A percentile compares a stretch with the other conserved stretches of the same genome.
Evolutionary conservation across 108 stramenopile genomes (phyloP).

Genomic region (Skeletonema tropicum): DNA sequence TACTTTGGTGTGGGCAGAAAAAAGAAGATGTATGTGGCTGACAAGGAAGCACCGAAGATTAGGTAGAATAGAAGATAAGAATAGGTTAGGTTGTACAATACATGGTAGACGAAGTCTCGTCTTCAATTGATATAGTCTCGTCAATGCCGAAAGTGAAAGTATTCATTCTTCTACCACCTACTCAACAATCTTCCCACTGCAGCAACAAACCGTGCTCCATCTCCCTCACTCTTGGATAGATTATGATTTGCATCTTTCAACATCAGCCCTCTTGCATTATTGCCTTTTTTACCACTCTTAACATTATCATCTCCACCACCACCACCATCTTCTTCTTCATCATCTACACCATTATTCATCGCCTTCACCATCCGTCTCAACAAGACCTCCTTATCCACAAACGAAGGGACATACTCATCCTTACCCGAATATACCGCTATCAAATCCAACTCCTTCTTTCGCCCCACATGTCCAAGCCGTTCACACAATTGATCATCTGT

Average conservation of each 20-base stretch:
- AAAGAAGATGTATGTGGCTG: too few species aligned
- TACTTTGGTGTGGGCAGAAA: too few species aligned
- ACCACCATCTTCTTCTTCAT: neutral
- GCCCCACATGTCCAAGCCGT: conserved; percentile 66
- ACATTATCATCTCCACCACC: too few species aligned
- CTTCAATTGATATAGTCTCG: too few species aligned
- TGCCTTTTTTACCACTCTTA: too few species aligned
- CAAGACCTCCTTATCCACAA: conserved; percentile 58
- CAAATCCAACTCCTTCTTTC: conserved; percentile 42
- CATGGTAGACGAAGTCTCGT: too few species aligned
- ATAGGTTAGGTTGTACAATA: too few species aligned
- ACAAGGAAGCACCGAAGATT: too few species aligned
- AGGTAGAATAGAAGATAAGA: too few species aligned
- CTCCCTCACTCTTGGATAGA: conserved; percentile 60
- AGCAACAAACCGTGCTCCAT: conserved; percentile 62
- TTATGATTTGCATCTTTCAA: conserved; percentile 78
- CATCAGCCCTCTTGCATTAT: conserved; percentile 54
- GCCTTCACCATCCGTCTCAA: conserved; percentile 72
- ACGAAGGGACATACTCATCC: conserved; percentile 87
- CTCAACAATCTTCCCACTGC: conserved; percentile 53
- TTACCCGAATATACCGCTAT: conserved; percentile 83
- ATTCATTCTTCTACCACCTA: neutral
- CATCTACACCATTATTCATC: conserved; percentile 57
- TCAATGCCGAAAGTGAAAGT: too few species aligned
- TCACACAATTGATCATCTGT: conserved; percentile 73